Conservation (phyloP, 768 basidiomycete genomes). For the Lactarius indigo region DNA sequence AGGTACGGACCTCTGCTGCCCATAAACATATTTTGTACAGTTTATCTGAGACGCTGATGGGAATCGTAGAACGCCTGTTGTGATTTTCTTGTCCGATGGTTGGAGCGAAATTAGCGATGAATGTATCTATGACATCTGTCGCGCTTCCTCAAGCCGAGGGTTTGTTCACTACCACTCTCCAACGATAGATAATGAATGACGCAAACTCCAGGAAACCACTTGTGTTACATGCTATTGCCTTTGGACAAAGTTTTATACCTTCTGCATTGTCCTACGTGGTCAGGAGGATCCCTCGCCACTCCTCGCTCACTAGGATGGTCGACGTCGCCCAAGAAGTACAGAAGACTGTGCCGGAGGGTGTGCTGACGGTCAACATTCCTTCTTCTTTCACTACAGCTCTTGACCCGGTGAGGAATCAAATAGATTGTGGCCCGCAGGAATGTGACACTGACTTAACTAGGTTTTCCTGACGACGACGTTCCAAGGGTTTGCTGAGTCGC, state of each 20-base stretch:
- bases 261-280: background rate
- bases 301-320: slow-evolving; percentile 45
- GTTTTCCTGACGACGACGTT: slow-evolving; percentile 54
- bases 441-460: slow-evolving; percentile 30
- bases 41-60: slow-evolving; percentile 10
- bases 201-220: slow-evolving; percentile 43
- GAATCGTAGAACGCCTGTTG: slow-evolving; percentile 41
- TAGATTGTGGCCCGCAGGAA: background rate
- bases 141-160: slow-evolving; percentile 45
- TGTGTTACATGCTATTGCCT: slow-evolving; percentile 55
- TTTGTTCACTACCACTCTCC: slow-evolving; percentile 22
- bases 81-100: slow-evolving; percentile 57
- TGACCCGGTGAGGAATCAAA: slow-evolving; percentile 40
- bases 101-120: slow-evolving; percentile 40
- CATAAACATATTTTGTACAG: background rate
- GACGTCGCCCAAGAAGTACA: slow-evolving; percentile 47
- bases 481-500: slow-evolving; percentile 52
- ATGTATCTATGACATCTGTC: slow-evolving; percentile 40
- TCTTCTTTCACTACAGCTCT: slow-evolving; percentile 51
- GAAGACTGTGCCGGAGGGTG: slow-evolving; percentile 40
- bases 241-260: slow-evolving; percentile 37
- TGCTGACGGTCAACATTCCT: slow-evolving; percentile 30
- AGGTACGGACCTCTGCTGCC: slow-evolving; percentile 31
- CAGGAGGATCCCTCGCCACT: slow-evolving; percentile 12
- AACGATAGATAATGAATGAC: background rate